Conservation (phyloP, 331 rosid species). For the Quercus tomentella region DNA sequence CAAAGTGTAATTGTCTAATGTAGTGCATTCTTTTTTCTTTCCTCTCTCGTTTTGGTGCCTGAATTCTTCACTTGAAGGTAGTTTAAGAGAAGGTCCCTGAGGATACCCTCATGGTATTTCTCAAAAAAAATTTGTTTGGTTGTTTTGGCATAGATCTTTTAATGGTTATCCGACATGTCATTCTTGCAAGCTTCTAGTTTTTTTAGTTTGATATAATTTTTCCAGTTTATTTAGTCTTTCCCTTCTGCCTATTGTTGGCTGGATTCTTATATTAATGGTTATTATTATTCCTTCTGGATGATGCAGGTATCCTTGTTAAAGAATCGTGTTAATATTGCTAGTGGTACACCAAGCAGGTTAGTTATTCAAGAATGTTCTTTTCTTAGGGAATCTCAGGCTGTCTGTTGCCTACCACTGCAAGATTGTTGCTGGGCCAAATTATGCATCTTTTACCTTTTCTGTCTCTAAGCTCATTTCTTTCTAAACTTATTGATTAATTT, state of each 20-base stretch:
- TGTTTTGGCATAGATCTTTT: no score
- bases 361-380: not conserved
- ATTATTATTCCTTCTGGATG: conserved; percentile 11
- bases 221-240: not conserved
- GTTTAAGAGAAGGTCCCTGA: no score
- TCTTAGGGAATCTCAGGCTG: not conserved
- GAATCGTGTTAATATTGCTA: conserved; percentile 77
- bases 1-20: no score
- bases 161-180: no score
- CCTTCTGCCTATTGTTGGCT: not conserved
- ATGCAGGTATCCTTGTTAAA: conserved; percentile 71
- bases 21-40: no score
- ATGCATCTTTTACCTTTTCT: not conserved
- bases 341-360: conserved; percentile 97
- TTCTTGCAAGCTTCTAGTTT: no score
- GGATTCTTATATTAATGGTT: conserved; percentile 1
- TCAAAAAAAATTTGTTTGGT: no score
- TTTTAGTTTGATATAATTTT: not conserved
- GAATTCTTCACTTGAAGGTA: no score
- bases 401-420: not conserved
- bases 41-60: no score
- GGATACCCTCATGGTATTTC: no score
- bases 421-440: conserved; percentile 3
- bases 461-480: not conserved
- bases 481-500: not conserved